Conservation (phyloP, 331 rosid genomes). For the Rhamnella rubrinervis region DNA sequence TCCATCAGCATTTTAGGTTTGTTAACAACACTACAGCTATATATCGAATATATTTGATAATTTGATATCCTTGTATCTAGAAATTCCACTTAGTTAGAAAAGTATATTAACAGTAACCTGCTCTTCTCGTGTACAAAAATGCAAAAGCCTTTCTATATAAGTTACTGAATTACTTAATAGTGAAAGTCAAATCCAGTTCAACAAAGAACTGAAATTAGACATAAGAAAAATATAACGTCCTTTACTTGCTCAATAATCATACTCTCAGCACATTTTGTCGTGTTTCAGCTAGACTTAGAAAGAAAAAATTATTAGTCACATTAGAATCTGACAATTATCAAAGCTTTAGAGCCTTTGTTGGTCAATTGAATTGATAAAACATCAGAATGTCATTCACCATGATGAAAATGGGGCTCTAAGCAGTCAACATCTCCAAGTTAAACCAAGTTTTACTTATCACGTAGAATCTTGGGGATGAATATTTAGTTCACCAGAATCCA, state of each 20-base stretch:
- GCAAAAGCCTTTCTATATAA: not conserved
- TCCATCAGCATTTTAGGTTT: conserved; percentile 6
- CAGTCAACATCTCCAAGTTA: not conserved
- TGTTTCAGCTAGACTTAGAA: conserved; percentile 1
- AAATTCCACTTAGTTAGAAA: not conserved
- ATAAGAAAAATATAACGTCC: too few relatives aligned
- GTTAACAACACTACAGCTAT: too few relatives aligned
- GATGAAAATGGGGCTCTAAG: not conserved
- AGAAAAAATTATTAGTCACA: not conserved
- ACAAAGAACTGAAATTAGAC: not conserved
- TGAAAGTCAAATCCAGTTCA: not conserved
- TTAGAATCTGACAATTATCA: not conserved
- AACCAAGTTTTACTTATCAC: too few relatives aligned
- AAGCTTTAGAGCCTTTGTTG: not conserved
- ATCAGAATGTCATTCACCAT: not conserved
- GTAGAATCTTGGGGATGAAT: too few relatives aligned
- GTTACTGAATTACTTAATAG: not conserved
- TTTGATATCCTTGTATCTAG: not conserved
- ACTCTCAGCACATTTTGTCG: not conserved
- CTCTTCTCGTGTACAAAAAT: not conserved
- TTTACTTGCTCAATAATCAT: too few relatives aligned
- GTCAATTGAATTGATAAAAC: not conserved
- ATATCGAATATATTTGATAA: too few relatives aligned
- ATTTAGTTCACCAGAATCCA: not conserved
- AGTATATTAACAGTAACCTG: not conserved